A percentile compares a stretch with the other conserved stretches of the same genome.
phyloP scores from a whole-genome alignment of 2,329 filamentous ascomycete genomes.

The Colletotrichum siamense region DNA sequence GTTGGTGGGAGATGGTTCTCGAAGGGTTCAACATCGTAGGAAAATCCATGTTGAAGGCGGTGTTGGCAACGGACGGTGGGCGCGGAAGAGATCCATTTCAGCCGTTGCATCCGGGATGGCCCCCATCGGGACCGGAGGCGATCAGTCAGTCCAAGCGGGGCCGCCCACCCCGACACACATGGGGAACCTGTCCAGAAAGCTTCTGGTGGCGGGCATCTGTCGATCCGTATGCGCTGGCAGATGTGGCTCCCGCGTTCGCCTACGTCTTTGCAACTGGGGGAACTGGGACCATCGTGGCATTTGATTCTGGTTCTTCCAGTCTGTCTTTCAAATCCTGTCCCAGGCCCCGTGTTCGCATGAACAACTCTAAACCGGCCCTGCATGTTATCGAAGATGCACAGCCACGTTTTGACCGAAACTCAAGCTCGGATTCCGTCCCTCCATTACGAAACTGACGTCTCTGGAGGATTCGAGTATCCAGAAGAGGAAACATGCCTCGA shows the following conservation, averaged over 20 bases:
- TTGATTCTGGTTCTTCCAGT: not conserved
- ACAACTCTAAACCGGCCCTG: not conserved
- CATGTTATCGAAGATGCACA: not conserved
- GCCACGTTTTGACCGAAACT: constrained; percentile 10
- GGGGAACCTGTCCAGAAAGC: not conserved
- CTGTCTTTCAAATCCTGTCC: not conserved
- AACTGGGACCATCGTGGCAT: not conserved
- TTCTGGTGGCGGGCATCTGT: not conserved
- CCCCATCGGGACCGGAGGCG: not conserved
- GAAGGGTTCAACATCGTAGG: not conserved
- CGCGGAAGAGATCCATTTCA: not conserved
- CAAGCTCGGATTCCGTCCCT: not conserved
- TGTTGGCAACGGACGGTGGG: not conserved
- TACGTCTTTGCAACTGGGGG: not conserved
- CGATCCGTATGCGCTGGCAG: not conserved
- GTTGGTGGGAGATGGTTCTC: not conserved
- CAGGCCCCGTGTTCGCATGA: not conserved
- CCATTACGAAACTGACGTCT: not conserved
- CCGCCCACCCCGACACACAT: not conserved
- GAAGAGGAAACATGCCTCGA: not conserved
- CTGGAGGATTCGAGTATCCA: not conserved
- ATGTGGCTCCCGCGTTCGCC: not conserved
- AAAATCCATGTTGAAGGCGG: not conserved
- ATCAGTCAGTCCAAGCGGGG: constrained; percentile 6
- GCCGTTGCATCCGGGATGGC: constrained; percentile 2